These are phyloP conservation scores for Geosmithia morbida DNA, from an alignment of 2,329 filamentous ascomycete species.

Conservation along the genomic window DNA sequence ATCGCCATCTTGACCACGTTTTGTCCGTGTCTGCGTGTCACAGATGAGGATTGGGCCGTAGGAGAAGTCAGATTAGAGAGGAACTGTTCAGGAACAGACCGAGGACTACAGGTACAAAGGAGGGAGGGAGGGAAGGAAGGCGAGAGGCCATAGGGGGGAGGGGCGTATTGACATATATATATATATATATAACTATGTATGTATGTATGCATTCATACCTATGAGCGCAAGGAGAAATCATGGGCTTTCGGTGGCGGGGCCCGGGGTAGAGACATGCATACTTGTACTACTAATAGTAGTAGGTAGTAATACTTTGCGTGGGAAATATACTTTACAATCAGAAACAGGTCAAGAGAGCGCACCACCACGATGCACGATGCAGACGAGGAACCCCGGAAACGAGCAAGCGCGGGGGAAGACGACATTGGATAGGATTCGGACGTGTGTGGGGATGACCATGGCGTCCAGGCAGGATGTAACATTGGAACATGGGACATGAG, in stretches of 20 bases:
- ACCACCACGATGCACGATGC: neutral
- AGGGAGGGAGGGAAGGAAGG: neutral
- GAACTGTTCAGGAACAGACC: neutral
- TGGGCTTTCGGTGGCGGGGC: too few species aligned
- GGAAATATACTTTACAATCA: too few species aligned
- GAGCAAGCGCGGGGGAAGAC: neutral
- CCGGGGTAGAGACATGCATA: too few species aligned
- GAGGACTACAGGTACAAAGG: neutral
- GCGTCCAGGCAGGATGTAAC: neutral
- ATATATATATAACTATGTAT: neutral
- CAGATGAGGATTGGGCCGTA: neutral
- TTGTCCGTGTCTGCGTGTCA: neutral
- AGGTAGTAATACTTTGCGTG: too few species aligned
- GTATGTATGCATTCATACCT: neutral
- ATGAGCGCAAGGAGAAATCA: neutral
- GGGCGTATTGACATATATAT: neutral
- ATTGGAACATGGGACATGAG: too few species aligned
- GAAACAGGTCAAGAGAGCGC: too few species aligned
- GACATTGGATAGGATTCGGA: neutral
- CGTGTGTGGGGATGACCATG: neutral
- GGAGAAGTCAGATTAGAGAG: neutral
- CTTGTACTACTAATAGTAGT: too few species aligned
- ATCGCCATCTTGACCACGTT: conserved; percentile 9
- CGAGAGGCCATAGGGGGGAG: neutral
- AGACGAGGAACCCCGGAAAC: neutral